Evolutionary conservation across 306 rosid species (phyloP), one percentile per base, ranked within the genome.

Genomic region (Trifolium pratense): DNA sequence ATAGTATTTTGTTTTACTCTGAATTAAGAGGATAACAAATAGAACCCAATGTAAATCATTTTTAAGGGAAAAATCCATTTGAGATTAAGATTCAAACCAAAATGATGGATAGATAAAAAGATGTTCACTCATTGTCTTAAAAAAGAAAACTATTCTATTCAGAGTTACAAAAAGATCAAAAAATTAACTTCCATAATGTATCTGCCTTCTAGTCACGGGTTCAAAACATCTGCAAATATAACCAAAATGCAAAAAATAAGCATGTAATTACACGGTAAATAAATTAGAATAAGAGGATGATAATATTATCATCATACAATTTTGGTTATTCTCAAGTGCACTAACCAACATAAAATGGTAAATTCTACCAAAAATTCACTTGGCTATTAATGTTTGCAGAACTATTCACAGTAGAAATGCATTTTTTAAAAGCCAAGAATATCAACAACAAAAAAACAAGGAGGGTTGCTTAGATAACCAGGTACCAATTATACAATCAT

Each of bases 161-260:
- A 39, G 36, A 62, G 67, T 9, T 75, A 77, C 52, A 65, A 57
- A 32, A 62, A 34, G 3, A 8, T 63, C 13, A 29, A n/a, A 77
- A 64, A 20, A 56, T 46, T 21, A 63, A 48, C 78, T 77, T 59
- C n/a, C 23, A 59, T 2, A 29, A 45, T 55, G 82, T 76, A 71
- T 53, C 17, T 40, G 9, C 73, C 67, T 45, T 76, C 57, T 26
- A 73, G 21, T 23, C 39, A 21, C 12, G 5, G 32, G 49, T 12
- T 52, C 36, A 0, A 15, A 29, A 6, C 48, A 84, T 69, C 82
- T 80, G 87, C 82, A 84, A 48, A 73, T 5, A 29, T 0, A 57
- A 66, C 34, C 39, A 66, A 37, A 67, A 57, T 12, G 57, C 55
- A 57, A 58, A 48, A 15, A n/a, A 10, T 40, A 11, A 55, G 40